Evolutionary conservation across 2,329 filamentous ascomycete genomes (phyloP).

Genomic region (Akanthomyces uredinophilus): DNA sequence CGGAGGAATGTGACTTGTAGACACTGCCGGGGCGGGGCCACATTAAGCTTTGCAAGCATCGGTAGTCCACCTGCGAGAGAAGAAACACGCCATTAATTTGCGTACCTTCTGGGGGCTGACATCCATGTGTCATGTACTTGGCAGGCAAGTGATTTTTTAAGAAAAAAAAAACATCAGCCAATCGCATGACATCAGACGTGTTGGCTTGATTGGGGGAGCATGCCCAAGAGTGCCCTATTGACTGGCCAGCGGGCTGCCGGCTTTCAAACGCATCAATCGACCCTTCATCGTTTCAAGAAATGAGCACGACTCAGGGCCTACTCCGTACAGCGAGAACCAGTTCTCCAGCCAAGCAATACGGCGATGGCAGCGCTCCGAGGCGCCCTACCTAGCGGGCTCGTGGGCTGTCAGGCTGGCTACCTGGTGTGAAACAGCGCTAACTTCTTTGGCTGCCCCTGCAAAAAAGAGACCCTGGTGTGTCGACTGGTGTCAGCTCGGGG

Average conservation of each 20-base stretch:
- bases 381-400: background rate
- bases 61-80: background rate
- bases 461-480: background rate
- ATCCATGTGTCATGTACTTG: no score
- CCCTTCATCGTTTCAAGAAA: constrained; percentile 2
- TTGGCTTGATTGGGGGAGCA: background rate
- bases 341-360: no score
- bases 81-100: background rate
- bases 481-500: constrained; percentile 3
- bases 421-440: constrained; percentile 7
- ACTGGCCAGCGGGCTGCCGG: background rate
- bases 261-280: background rate
- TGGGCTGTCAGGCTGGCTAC: background rate
- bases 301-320: background rate
- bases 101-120: background rate
- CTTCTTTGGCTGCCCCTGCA: background rate
- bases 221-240: background rate
- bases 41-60: background rate
- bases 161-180: background rate
- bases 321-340: background rate
- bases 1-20: constrained; percentile 1
- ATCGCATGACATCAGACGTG: background rate
- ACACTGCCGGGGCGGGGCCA: background rate
- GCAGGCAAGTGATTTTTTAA: no score
- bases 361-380: background rate